Percentiles rank a stretch among this genome's conserved stretches.
phyloP scores from a whole-genome alignment of 495 filamentous ascomycete genomes.

The Cairneyella variabilis region DNA sequence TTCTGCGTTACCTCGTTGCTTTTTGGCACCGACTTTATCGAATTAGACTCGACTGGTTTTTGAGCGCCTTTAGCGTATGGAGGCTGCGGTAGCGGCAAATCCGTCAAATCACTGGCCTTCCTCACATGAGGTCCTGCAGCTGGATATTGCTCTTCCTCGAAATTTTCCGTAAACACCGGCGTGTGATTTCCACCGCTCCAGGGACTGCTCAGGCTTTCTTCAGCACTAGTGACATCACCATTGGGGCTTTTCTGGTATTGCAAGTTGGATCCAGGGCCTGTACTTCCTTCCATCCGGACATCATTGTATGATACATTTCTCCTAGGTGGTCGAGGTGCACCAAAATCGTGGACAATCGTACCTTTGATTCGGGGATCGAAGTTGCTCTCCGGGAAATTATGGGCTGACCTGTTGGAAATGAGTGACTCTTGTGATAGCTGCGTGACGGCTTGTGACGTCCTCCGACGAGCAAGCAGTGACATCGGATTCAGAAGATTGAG shows the following conservation, averaged over 20 bases:
- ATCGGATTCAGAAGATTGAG: slow-evolving; percentile 68
- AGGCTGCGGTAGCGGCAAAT: slow-evolving; percentile 40
- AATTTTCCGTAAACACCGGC: slow-evolving; percentile 65
- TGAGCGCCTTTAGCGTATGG: slow-evolving; percentile 31
- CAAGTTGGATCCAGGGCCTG: slow-evolving; percentile 8
- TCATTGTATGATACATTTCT: slow-evolving; percentile 43
- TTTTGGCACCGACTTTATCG: background rate
- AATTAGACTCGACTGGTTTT: slow-evolving; percentile 35
- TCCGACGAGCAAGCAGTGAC: slow-evolving; percentile 55
- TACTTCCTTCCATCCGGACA: slow-evolving; percentile 22
- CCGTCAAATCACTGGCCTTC: slow-evolving; percentile 36
- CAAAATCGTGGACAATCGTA: slow-evolving; percentile 86
- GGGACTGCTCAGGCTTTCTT: slow-evolving; percentile 11
- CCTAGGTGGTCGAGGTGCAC: slow-evolving; percentile 64
- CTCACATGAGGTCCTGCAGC: slow-evolving; percentile 32
- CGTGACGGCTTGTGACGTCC: slow-evolving; percentile 50
- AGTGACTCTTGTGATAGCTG: slow-evolving; percentile 32
- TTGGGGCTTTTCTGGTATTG: slow-evolving; percentile 21
- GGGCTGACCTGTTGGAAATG: slow-evolving; percentile 30
- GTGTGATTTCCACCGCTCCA: slow-evolving; percentile 41
- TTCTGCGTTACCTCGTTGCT: slow-evolving; percentile 14
- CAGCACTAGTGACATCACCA: slow-evolving; percentile 10
- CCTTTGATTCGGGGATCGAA: slow-evolving; percentile 86
- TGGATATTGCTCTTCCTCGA: slow-evolving; percentile 56
- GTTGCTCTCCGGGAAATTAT: slow-evolving; percentile 41